Evolutionary conservation across 371 early-diverging fungal genomes (phyloP).

Genomic region (Mortierella sp.): DNA sequence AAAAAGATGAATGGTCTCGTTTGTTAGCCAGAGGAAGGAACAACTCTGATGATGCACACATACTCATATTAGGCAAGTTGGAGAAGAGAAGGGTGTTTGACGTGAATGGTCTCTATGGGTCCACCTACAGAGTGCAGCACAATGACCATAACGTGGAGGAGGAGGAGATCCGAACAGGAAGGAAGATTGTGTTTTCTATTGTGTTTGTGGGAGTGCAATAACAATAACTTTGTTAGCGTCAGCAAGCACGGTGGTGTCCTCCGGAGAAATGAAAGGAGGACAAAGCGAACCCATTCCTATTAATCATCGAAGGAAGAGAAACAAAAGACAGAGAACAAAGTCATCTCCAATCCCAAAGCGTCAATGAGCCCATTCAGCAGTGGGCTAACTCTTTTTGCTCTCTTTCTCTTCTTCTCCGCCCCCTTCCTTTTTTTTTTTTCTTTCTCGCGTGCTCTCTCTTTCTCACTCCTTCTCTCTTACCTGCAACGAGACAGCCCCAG

Average conservation of each 20-base stretch:
- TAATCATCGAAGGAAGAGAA: too few species aligned
- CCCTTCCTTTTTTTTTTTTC: not conserved
- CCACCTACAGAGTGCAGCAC: slow-evolving; percentile 36
- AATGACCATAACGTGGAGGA: slow-evolving; percentile 40
- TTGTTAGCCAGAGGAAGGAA: too few species aligned
- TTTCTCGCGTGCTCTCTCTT: not conserved
- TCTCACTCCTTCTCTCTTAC: slow-evolving; percentile 8
- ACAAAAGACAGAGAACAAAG: not conserved
- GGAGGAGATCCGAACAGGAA: slow-evolving; percentile 13
- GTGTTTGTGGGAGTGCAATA: not conserved
- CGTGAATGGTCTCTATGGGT: too few species aligned
- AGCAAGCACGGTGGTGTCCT: not conserved
- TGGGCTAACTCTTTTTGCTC: too few species aligned
- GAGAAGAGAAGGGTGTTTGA: too few species aligned
- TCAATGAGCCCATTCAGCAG: too few species aligned
- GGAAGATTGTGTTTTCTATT: slow-evolving; percentile 22
- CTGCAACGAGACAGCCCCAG: slow-evolving; percentile 30
- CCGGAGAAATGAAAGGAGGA: not conserved
- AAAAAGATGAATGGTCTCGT: not conserved
- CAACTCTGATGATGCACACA: too few species aligned
- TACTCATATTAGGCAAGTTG: too few species aligned
- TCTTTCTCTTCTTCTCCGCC: not conserved
- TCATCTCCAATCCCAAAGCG: not conserved
- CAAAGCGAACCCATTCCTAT: not conserved
- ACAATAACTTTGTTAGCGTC: not conserved